A percentile compares a stretch with the other conserved stretches of the same genome.
phyloP scores from a whole-genome alignment of 1,139 yeast genomes.

The Pichiaceae sp. region DNA sequence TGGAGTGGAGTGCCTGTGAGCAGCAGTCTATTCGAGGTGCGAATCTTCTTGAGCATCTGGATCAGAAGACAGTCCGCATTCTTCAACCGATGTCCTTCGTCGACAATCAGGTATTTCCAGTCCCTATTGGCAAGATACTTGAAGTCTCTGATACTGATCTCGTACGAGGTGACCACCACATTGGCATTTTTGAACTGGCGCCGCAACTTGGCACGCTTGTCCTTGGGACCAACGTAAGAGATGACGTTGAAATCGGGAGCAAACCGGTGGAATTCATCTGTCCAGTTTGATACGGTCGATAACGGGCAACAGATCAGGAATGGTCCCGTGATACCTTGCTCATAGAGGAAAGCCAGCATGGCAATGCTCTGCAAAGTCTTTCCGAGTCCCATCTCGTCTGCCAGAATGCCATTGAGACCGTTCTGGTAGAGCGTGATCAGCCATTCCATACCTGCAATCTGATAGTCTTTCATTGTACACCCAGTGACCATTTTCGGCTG shows the following conservation, averaged over 20 bases:
- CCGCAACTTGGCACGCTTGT: slow-evolving; percentile 39
- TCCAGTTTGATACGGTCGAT: slow-evolving; percentile 84
- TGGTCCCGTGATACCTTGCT: slow-evolving; percentile 76
- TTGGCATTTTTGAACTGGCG: slow-evolving; percentile 29
- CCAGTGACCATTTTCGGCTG: slow-evolving; percentile 69
- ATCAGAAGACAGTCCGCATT: slow-evolving; percentile 73
- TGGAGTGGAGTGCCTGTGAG: slow-evolving; percentile 93
- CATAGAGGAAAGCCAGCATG: slow-evolving; percentile 65
- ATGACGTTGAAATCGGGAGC: slow-evolving; percentile 64
- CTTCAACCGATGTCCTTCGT: slow-evolving; percentile 89
- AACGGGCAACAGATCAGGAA: slow-evolving; percentile 82
- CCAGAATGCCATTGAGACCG: slow-evolving; percentile 89
- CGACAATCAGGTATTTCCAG: slow-evolving; percentile 89
- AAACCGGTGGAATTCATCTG: slow-evolving; percentile 57
- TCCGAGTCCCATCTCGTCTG: slow-evolving; percentile 97
- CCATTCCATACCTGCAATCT: slow-evolving; percentile 89
- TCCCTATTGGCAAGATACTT: slow-evolving; percentile 37
- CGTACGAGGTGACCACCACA: slow-evolving; percentile 76
- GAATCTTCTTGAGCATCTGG: slow-evolving; percentile 55
- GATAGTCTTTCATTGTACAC: slow-evolving; percentile 70
- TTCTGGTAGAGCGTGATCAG: slow-evolving; percentile 79
- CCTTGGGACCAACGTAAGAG: slow-evolving; percentile 60
- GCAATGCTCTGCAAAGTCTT: slow-evolving; percentile 86
- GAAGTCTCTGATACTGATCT: slow-evolving; percentile 64
- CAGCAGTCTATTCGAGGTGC: slow-evolving; percentile 61